These are phyloP conservation scores for Trichophyton simii DNA, from an alignment of 2,329 filamentous ascomycete genomes.

Conservation along the genomic window DNA sequence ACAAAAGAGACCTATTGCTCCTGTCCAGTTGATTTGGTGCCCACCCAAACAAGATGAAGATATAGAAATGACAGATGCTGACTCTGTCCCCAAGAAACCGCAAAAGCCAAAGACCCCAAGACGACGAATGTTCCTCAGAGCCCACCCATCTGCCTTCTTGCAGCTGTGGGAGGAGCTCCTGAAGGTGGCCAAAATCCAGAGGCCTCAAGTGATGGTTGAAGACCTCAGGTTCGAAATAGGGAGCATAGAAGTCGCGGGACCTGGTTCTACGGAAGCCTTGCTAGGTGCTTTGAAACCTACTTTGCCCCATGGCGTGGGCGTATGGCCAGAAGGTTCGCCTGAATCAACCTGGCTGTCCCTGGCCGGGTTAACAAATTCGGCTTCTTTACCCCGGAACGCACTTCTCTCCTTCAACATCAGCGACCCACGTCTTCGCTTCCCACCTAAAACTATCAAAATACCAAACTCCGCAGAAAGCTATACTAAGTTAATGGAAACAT, in stretches of 20 bases:
- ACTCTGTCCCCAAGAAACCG: slow-evolving; percentile 6
- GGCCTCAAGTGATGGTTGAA: slow-evolving; percentile 49
- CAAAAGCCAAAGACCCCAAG: slow-evolving; percentile 23
- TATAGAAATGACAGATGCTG: slow-evolving; percentile 26
- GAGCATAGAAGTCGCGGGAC: slow-evolving; percentile 57
- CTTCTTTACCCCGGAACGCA: slow-evolving; percentile 55
- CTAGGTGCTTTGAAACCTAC: slow-evolving; percentile 51
- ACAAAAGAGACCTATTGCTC: slow-evolving; percentile 50
- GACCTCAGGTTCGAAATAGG: slow-evolving; percentile 61
- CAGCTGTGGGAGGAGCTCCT: slow-evolving; percentile 52
- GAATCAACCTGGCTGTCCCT: slow-evolving; percentile 32
- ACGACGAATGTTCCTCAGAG: slow-evolving; percentile 53
- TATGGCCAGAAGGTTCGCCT: slow-evolving; percentile 20
- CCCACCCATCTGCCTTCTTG: slow-evolving; percentile 67
- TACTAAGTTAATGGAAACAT: slow-evolving; percentile 42
- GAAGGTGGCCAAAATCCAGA: slow-evolving; percentile 47
- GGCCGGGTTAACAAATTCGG: slow-evolving; percentile 50
- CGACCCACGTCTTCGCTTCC: slow-evolving; percentile 71
- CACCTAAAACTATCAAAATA: slow-evolving; percentile 46
- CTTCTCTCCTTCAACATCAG: slow-evolving; percentile 59
- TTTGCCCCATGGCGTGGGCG: slow-evolving; percentile 21
- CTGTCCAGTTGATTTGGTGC: slow-evolving; percentile 65
- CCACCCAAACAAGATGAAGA: slow-evolving; percentile 27
- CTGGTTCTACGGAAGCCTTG: slow-evolving; percentile 67
- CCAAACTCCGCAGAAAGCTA: slow-evolving; percentile 26